phyloP scores from a whole-genome alignment of 2,329 filamentous ascomycete species.

The Mycosphaerella arachidis region DNA sequence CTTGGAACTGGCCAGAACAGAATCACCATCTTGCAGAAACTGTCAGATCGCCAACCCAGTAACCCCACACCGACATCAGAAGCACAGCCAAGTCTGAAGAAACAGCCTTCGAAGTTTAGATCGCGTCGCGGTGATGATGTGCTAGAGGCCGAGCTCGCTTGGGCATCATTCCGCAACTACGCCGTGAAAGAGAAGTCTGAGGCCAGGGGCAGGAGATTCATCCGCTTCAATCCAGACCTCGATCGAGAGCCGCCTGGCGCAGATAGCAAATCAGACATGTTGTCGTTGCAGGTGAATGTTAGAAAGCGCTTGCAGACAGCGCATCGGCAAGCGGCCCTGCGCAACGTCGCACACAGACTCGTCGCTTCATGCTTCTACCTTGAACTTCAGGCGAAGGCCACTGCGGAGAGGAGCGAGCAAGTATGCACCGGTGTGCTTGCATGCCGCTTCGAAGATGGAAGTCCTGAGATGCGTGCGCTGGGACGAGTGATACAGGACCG shows the following conservation, averaged over 20 bases:
- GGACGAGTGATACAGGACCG: slow-evolving; percentile 29
- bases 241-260: slow-evolving; percentile 30
- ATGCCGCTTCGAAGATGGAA: slow-evolving; percentile 34
- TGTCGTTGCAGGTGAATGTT: slow-evolving; percentile 31
- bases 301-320: slow-evolving; percentile 28
- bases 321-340: slow-evolving; percentile 28
- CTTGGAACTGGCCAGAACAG: slow-evolving; percentile 34
- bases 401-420: slow-evolving; percentile 30
- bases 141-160: slow-evolving; percentile 35
- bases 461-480: slow-evolving; percentile 30
- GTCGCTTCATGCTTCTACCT: slow-evolving; percentile 39
- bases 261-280: slow-evolving; percentile 35
- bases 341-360: slow-evolving; percentile 33
- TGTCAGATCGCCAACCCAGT: slow-evolving; percentile 19
- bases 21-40: slow-evolving; percentile 27
- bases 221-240: slow-evolving; percentile 35
- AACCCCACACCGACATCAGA: slow-evolving; percentile 11
- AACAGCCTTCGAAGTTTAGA: slow-evolving; percentile 20
- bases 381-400: slow-evolving; percentile 32
- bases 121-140: slow-evolving; percentile 31
- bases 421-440: slow-evolving; percentile 29
- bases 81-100: slow-evolving; percentile 6
- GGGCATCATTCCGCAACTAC: slow-evolving; percentile 33
- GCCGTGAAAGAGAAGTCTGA: slow-evolving; percentile 25
- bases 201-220: slow-evolving; percentile 28